Base-by-base conservation (phyloP, 2,329 filamentous ascomycete species). In the Myriosclerotinia curreyana region DNA sequence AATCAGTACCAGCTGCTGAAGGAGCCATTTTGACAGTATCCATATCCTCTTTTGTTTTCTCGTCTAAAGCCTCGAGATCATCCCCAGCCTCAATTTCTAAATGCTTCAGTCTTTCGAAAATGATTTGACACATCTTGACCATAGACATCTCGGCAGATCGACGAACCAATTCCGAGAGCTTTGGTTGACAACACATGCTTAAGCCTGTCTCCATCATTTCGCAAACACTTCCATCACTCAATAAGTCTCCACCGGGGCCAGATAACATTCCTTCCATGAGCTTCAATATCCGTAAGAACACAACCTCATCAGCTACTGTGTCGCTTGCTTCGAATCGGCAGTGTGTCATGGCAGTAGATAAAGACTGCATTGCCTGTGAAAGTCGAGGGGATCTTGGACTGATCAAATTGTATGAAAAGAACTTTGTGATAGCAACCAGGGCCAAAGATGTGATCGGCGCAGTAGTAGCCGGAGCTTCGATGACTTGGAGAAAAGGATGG, bases 151-250 rank as follows among this genome's bases (percentile, higher is more conserved):
- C 95, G 2, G 95, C 95, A 25, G 93, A 96, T 68, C 93, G 85
- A 68, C 94, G 86, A 62, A 99, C 80, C 5, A 98, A 87, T 71
- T 97, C 93, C 12, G 93, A 97, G 66, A 98, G 87, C 63, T 94
- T 86, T 63, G 91, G 86, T 74, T 98, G 93, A 68, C 94, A 99
- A 80, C 95, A 99, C 81, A 99, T 98, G 74, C 92, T 96, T 69
- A 99, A 78, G 1, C 94, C 95, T 1, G 92, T 94, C 75, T 96
- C 95, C 94, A 99, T 98, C 92, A 99, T 98, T 75, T 97, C 92
- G 75, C 96, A 99, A 14, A 99, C 92, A 74, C 94, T 98, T 78
- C 98, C 94, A 72, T 99, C 95, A 65, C 94, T 96, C n/a, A 99
- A 80, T 14, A 98, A 86, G 69, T 96, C 89, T 46, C 95, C 95